Conservation (phyloP, 495 filamentous ascomycete species). For the Xanthoparmelia taractica region DNA sequence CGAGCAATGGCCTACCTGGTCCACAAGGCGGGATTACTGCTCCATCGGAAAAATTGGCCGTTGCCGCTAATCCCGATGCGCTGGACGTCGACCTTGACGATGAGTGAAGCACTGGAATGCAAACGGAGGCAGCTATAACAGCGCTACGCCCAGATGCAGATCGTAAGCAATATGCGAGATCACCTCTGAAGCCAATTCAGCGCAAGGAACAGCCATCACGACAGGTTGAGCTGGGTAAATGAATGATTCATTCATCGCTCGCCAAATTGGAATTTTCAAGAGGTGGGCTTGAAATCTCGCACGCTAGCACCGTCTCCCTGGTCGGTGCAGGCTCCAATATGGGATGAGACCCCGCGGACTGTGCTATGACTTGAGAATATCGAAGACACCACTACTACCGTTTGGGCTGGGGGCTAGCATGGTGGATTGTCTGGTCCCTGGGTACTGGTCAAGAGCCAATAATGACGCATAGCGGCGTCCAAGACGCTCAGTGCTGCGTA, state of each 20-base stretch:
- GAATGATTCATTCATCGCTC: background rate
- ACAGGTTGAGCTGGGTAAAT: background rate
- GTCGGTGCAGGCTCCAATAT: background rate
- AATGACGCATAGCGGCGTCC: background rate
- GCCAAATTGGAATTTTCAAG: background rate
- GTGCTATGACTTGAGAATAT: background rate
- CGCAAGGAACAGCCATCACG: background rate
- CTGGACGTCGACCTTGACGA: conserved; percentile 60
- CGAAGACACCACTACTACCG: background rate
- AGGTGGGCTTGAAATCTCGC: background rate
- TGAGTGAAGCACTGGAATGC: conserved; percentile 22
- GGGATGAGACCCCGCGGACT: background rate
- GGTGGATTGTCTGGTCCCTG: background rate
- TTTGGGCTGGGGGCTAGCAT: background rate
- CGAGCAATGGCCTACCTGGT: conserved; percentile 67
- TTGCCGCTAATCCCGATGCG: conserved; percentile 75
- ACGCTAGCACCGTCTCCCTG: background rate
- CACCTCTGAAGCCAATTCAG: background rate
- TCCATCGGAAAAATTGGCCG: conserved; percentile 37
- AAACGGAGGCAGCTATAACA: background rate
- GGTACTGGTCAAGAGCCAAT: background rate
- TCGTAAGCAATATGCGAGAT: background rate
- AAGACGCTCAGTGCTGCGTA: background rate
- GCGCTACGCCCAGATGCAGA: background rate
- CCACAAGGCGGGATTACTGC: conserved; percentile 64